A percentile compares a stretch with the other conserved stretches of the same genome.
phyloP scores from a whole-genome alignment of 139 green algal genomes.

The Diplosphaera chodatii region DNA sequence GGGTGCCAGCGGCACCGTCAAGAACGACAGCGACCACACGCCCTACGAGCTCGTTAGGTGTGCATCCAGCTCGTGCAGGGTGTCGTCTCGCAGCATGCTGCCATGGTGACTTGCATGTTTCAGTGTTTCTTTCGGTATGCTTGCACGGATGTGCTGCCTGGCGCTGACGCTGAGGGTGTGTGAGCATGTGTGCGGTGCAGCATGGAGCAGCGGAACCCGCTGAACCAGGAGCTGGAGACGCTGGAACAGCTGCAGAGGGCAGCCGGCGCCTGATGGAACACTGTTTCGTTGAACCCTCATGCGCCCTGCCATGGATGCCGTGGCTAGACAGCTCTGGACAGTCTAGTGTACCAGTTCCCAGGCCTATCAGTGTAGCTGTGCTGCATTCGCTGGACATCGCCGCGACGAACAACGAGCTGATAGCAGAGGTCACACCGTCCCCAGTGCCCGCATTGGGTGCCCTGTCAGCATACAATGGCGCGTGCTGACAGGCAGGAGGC shows the following conservation, averaged over 20 bases:
- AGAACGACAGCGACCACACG: conserved; percentile 69
- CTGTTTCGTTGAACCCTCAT: no score
- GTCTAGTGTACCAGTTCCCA: no score
- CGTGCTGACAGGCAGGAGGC: no score
- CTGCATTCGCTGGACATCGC: no score
- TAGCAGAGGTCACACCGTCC: no score
- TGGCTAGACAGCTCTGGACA: no score
- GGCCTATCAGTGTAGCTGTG: no score
- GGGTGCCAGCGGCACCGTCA: conserved; percentile 41
- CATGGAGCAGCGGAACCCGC: conserved; percentile 47
- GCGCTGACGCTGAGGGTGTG: neutral
- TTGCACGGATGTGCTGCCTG: neutral
- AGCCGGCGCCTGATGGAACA: neutral
- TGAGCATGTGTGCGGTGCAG: conserved; percentile 16
- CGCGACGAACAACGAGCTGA: no score
- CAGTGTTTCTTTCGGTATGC: neutral
- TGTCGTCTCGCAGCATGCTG: neutral
- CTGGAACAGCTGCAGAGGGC: conserved; percentile 23
- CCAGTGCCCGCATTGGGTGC: no score
- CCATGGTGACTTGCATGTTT: neutral
- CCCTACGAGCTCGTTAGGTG: conserved; percentile 58
- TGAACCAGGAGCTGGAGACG: conserved; percentile 42
- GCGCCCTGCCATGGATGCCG: no score
- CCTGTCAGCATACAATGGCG: no score
- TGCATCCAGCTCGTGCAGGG: neutral